Evolutionary conservation across 176 grass and related monocot genomes (phyloP), one percentile per base, ranked within the genome.

Genomic region (Musa troglodytarum): DNA sequence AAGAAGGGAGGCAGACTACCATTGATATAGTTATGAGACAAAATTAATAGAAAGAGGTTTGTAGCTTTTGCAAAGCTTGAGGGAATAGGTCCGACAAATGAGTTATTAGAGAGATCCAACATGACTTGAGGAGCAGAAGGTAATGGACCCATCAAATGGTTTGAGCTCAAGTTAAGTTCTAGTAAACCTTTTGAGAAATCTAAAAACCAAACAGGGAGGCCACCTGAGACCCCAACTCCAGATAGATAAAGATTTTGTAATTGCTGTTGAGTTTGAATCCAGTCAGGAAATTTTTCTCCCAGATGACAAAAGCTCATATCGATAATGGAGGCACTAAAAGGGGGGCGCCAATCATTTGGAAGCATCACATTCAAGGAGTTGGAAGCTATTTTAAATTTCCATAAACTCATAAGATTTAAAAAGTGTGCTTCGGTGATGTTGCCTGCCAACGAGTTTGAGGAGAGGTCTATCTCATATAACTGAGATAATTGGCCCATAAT

Each of bases 391-490:
- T 73, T 49, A 10, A 83, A 71, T 25, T n/a, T 1, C 9, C 11
- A 29, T 16, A 83, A 78, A 0, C 52, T 79, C 2, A 28, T 65
- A 11, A 83, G 75, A 29, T 83, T 53, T 2, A 11, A 63, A 34
- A 83, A 77, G 21, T 72, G 74, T 25, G 52, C 34, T 11, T 78
- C 74, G 0, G 65, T 69, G 10, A 76, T 83, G 51, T 19, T 63
- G 58, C 81, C 81, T 52, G 20, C 55, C 28, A 77, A 52, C 14
- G 19, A 77, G n/a, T 83, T 83, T 21, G 28, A 24, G 19, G 74
- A 76, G 52, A 78, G 52, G 61, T 83, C 65, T 19, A 83, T 2
- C 9, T 53, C 12, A 10, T 10, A 0, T 11, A 83, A 26, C 23
- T 72, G 75, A 17, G 54, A 51, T 26, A 83, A 50, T 49, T 50